Evolutionary conservation across 768 basidiomycete species (phyloP), one percentile per base, ranked within the genome.

Genomic region (Chalciporus chontae): DNA sequence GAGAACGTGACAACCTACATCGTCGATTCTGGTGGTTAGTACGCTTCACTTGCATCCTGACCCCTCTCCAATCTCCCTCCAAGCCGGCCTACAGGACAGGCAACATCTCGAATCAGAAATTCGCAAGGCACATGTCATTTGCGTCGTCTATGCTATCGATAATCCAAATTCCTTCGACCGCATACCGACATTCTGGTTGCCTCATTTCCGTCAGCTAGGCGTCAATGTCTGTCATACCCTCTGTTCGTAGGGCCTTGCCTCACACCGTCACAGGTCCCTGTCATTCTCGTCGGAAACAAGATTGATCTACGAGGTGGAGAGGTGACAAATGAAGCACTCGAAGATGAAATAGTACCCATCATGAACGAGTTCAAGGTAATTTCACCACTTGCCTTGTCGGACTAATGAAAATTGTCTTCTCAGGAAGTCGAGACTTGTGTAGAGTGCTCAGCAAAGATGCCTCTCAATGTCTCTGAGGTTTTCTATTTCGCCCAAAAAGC

Each of bases 401-500:
- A 36, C 41, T 40, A 6, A 34, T 32, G 26, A 23, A 32, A 14
- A 69, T 48, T 34, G 21, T 29, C 39, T 47, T 50, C 18, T 5
- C 57, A 98, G 95, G 94, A 97, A 80, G 94, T 97, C 47, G 94
- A 97, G 66, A 97, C 95, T 37, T 97, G 94, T 61, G 90, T 98
- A 26, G 95, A 98, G 71, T 92, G 90, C 63, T 95, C 93, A n/a
- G 94, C 94, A 4, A 87, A 88, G 66, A 71, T 87, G 45, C 86
- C 90, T 23, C 68, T 94, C 54, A 97, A 97, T 67, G 87, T 97
- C 50, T 94, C 94, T 14, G 94, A 95, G 69, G 93, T 98, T 26
- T 94, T 98, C 73, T 97, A 95, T 69, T 97, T 97, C 68, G 95
- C 95, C 2, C 94, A 96, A 69, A 97, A 96, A 65, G 95, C 95